Evolutionary conservation across 306 rosid species (phyloP), one percentile per base, ranked within the genome.

Genomic region (Inga oerstediana): DNA sequence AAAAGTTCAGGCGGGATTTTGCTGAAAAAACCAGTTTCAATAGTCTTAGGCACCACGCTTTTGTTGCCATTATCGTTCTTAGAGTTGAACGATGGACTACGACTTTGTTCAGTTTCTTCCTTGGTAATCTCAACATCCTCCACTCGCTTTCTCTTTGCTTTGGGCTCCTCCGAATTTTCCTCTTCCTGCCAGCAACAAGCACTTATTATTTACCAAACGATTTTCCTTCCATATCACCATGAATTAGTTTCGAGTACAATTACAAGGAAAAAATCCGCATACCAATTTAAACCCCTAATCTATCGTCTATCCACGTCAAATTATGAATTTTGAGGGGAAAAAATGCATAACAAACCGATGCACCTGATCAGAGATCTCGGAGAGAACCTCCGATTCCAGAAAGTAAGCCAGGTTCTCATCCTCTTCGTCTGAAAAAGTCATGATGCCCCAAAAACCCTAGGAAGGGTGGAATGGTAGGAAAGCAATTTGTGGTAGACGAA

Each of bases 331-430:
- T 3, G 54, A 54, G 13, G 1, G 5, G 8, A 0, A 3, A 43
- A 16, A 3, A 61, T 9, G 1, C 10, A 61, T 3, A 16, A n/a
- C 12, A 44, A 62, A 77, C 45, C 32, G 12, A 43, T 78, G 79
- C 59, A 94, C 98, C 97, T 89, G 83, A 65, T 91, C 95, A 80
- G 94, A 93, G 22, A 83, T 91, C 83, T 91, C 91, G 2, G 93
- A 89, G 82, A 96, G 97, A 30, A 96, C 88, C 90, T 93, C 98
- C 14, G 93, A 87, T 88, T 96, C 99, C 8, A 96, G 93, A 81
- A 92, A 93, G 4, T 85, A 84, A 67, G 98, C 99, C 72, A 96
- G 81, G 59, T 37, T 79, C 88, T 89, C 97, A 84, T 91, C 98
- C 72, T 96, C 98, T 32, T 96, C 98, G 34, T 96, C 98, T 10